phyloP scores from a whole-genome alignment of 2,329 filamentous ascomycete species.

The Coniochaeta sp. region DNA sequence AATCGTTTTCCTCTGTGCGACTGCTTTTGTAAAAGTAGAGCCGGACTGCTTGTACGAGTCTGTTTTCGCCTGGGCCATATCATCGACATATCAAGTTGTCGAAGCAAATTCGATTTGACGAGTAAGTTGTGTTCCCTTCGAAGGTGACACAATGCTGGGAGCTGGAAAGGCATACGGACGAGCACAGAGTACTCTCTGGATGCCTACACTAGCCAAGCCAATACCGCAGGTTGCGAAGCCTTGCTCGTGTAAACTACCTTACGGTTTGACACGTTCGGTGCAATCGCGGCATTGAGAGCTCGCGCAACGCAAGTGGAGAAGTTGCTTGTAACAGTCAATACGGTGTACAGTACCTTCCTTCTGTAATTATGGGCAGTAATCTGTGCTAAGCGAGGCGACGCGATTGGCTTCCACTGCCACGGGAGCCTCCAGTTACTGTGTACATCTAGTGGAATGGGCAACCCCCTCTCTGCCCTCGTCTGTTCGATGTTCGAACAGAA shows the following conservation, averaged over 20 bases:
- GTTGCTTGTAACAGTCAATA: neutral
- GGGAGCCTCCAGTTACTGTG: conserved; percentile 1
- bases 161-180: too few species aligned
- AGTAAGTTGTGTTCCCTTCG: neutral
- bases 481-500: neutral
- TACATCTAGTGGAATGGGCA: neutral
- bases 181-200: neutral
- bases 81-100: neutral
- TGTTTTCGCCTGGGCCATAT: neutral
- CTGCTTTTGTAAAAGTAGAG: neutral
- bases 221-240: neutral
- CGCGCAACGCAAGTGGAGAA: neutral
- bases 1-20: conserved; percentile 8
- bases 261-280: neutral
- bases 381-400: conserved; percentile 5
- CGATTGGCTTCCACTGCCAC: conserved; percentile 9
- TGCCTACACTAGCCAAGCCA: neutral
- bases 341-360: neutral
- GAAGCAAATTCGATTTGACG: neutral
- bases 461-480: neutral
- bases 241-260: neutral
- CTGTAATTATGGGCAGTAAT: too few species aligned
- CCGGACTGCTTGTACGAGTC: neutral
- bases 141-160: neutral
- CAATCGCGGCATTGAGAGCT: neutral